Conservation (phyloP, 345 rosid genomes). For the Salix purpurea region DNA sequence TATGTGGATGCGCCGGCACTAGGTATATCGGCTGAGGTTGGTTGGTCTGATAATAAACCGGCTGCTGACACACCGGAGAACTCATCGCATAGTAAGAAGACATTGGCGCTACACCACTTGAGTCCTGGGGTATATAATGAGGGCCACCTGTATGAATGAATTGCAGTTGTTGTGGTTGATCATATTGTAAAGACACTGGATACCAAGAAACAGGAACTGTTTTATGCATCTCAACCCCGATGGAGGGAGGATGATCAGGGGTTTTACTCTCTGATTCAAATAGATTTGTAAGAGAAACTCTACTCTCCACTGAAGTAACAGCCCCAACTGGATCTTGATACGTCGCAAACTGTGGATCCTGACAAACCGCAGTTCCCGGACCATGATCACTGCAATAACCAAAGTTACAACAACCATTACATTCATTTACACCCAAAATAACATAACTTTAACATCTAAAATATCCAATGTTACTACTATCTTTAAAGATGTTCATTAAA, state of each 20-base stretch:
- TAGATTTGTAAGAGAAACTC: constrained; percentile 11
- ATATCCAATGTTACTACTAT: background rate
- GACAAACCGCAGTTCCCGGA: constrained; percentile 16
- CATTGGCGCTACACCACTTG: constrained; percentile 31
- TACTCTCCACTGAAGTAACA: constrained; percentile 32
- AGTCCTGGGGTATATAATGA: constrained; percentile 35
- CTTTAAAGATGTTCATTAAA: too few relatives aligned
- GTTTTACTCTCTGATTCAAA: constrained; percentile 24
- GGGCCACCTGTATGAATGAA: constrained; percentile 31
- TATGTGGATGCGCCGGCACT: constrained; percentile 40
- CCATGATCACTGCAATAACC: constrained; percentile 35
- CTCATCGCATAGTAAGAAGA: constrained; percentile 36
- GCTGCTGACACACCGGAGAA: constrained; percentile 34
- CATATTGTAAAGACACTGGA: constrained; percentile 36
- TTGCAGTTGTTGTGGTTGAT: constrained; percentile 40
- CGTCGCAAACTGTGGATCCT: constrained; percentile 16
- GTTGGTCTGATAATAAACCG: constrained; percentile 40
- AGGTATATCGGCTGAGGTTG: constrained; percentile 45
- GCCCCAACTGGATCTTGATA: constrained; percentile 27
- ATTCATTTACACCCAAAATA: background rate
- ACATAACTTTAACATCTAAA: background rate
- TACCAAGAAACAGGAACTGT: constrained; percentile 38
- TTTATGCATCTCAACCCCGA: constrained; percentile 26
- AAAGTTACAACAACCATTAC: constrained; percentile 4
- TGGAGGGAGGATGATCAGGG: constrained; percentile 11